Evolutionary conservation across 108 stramenopile species (phyloP).

Genomic region (Hondaea fermentalgiana): DNA sequence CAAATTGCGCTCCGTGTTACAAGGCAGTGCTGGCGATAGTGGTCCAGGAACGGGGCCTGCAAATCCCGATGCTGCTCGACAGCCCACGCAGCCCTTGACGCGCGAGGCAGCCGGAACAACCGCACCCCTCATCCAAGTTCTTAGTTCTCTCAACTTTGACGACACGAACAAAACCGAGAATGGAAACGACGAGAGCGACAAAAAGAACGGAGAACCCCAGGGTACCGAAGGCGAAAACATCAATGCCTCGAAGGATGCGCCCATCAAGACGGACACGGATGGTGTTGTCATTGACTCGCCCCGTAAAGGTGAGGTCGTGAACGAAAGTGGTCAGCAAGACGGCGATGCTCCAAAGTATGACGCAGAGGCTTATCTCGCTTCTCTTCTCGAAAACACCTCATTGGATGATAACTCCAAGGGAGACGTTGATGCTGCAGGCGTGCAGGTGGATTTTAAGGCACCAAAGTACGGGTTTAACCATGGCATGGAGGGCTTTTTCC

Average conservation of each 20-base stretch:
- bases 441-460: not conserved
- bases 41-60: not conserved
- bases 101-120: not conserved
- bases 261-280: too few relatives aligned
- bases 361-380: not conserved
- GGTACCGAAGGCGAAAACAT: too few relatives aligned
- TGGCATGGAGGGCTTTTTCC: not conserved
- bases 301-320: too few relatives aligned
- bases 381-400: not conserved
- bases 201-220: too few relatives aligned
- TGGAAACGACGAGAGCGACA: not conserved
- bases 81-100: not conserved
- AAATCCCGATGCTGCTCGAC: not conserved
- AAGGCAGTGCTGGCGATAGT: not conserved
- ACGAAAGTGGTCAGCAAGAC: too few relatives aligned
- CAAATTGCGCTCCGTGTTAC: not conserved
- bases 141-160: not conserved
- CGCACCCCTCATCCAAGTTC: not conserved
- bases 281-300: too few relatives aligned
- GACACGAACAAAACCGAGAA: not conserved
- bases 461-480: constrained; percentile 7
- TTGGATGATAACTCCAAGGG: not conserved
- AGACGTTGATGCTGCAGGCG: not conserved
- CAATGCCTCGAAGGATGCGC: too few relatives aligned
- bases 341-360: too few relatives aligned